phyloP scores from a whole-genome alignment of 208 protist species.

The Acanthamoeba sp. region DNA sequence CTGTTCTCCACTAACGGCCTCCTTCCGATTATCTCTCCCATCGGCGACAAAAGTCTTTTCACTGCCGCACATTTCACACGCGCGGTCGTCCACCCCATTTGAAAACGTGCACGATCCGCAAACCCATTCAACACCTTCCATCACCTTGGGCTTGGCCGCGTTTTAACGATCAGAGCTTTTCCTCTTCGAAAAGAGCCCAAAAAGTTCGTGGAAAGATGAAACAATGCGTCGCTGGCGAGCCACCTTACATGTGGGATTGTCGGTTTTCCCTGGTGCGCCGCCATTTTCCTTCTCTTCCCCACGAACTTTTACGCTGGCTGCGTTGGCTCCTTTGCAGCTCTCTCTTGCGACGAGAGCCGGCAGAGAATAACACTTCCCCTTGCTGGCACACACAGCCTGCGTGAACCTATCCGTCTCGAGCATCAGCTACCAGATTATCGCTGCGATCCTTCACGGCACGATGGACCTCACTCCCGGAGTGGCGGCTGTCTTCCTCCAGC shows the following conservation, averaged over 20 bases:
- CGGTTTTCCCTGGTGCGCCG: neutral
- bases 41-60: neutral
- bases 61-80: neutral
- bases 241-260: neutral
- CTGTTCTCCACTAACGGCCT: too few relatives aligned
- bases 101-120: conserved; percentile 69
- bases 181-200: too few relatives aligned
- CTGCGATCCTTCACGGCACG: too few relatives aligned
- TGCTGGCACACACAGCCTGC: too few relatives aligned
- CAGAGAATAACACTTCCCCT: too few relatives aligned
- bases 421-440: too few relatives aligned
- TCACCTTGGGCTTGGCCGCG: too few relatives aligned
- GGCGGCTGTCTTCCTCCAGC: neutral
- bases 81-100: neutral
- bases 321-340: too few relatives aligned
- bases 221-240: neutral
- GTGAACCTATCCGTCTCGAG: too few relatives aligned
- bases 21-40: neutral
- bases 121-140: conserved; percentile 86
- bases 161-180: too few relatives aligned
- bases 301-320: neutral
- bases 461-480: neutral
- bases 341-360: too few relatives aligned
- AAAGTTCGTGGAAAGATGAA: neutral
- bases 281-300: neutral